Evolutionary conservation across 805 yeast genomes (phyloP), one percentile per base, ranked within the genome.

Genomic region (Kregervanrija fluxuum): DNA sequence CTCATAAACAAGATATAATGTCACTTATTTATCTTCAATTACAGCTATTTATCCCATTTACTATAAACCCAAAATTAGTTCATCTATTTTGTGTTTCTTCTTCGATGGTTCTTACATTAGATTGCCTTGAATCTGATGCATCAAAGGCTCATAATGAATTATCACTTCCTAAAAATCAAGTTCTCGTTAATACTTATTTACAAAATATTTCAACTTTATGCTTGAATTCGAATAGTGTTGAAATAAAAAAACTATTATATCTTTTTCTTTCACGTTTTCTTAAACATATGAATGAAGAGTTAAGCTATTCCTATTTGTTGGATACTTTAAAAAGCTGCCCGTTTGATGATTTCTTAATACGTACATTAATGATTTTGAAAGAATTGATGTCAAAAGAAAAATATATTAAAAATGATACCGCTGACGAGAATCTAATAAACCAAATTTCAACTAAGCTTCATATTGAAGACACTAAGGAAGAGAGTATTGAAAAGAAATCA

Each of bases 181-280:
- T 48, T 5, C 17, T 56, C 12, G 40, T 61, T 8, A 33, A 44
- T n/a, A 50, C 60, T 2, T 55, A 55, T 37, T 40, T 61, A 11
- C 65, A 60, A 38, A 58, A 47, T 34, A 32, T 57, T 15, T 41
- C 58, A 3, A 44, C 54, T 9, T 38, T 60, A n/a, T 44, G 49
- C 8, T 38, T 49, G n/a, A 51, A 49, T 38, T 45, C 48, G 3
- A 33, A 39, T 8, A 37, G 52, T 56, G 61, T 36, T 5, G 28
- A 14, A 11, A n/a, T 54, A 14, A 41, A 41, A 10, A 51, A 46
- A 51, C 66, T 77, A 30, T 67, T 73, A 10, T 75, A 79, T 54
- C 80, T 90, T 0, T 65, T 86, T 37, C 62, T 87, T 33, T 79
- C 85, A 1, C 79, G 80, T 52, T 55, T 86, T 2, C 64, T 91